Base-by-base conservation (phyloP, 768 basidiomycete species). In the Rhodotorula toruloides region DNA sequence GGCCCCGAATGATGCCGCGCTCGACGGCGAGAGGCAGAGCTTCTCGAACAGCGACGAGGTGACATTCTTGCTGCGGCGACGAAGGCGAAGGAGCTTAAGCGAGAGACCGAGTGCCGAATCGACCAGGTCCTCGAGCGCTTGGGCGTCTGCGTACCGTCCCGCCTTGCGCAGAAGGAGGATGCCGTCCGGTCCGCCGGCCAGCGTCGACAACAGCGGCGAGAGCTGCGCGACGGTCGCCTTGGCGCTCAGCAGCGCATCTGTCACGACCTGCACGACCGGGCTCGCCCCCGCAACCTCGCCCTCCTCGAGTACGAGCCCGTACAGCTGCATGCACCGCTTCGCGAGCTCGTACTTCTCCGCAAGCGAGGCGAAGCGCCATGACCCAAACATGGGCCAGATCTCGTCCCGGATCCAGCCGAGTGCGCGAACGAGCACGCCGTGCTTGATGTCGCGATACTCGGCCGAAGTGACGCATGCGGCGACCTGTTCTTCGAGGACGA, bases 321-420 rank as follows among this genome's bases (percentile, higher is more conserved):
- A 93, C 36, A 93, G 79, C 13, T 81, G 79, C 16, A 85, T 82
- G 32, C 91, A 80, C 22, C 85, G 80, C 58, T 82, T 81, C 27
- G 87, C 87, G 53, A 97, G 87, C 78, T 90, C 88, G 73, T 90
- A 93, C 44, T 88, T 83, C 74, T 90, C 88, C 9, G 87, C 86
- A 19, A 92, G 80, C 61, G 87, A 86, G 8, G 81, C 80, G 70
- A 91, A 96, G 76, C 89, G 88, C 92, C 92, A 97, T 4, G 85
- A 84, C 44, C 85, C 76, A 76, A 90, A 88, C 72, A 88, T 87
- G 1, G 87, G 83, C 92, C 92, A 97, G 27, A 94, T 85, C 75
- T 93, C 89, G 13, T 84, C 83, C 73, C 91, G 89, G 14, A 93
- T 83, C 68, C 92, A 90, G 9, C 81, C 81, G 19, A 85, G 81